These are phyloP conservation scores for Phytophthora colocasiae DNA, from an alignment of 352 stramenopile species.

Conservation along the genomic window DNA sequence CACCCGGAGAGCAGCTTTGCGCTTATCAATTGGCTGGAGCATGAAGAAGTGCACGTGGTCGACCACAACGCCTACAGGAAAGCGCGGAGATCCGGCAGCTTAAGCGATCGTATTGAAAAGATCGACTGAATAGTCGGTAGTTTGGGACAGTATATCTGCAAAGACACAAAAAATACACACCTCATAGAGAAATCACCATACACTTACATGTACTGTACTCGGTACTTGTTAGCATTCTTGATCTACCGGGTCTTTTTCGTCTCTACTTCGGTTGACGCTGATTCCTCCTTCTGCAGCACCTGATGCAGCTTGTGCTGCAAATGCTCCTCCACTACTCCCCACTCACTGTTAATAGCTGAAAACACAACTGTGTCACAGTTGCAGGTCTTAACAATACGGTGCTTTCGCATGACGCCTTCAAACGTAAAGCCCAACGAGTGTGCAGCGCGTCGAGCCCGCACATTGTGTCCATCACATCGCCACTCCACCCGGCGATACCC, in stretches of 20 bases:
- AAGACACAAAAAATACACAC: conserved; percentile 10
- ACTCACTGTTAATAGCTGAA: conserved; percentile 89
- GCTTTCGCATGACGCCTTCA: conserved; percentile 90
- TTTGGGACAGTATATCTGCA: conserved; percentile 1
- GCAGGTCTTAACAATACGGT: conserved; percentile 84
- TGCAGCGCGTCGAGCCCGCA: conserved; percentile 76
- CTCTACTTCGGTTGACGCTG: conserved; percentile 4
- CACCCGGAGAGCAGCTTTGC: conserved; percentile 67
- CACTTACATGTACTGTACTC: background rate
- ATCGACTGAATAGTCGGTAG: conserved; percentile 19
- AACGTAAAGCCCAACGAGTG: conserved; percentile 88
- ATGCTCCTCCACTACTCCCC: conserved; percentile 72
- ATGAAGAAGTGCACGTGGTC: conserved; percentile 83
- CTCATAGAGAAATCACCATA: conserved; percentile 31
- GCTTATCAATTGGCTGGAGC: conserved; percentile 84
- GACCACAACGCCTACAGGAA: conserved; percentile 83
- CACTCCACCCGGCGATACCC: conserved; percentile 90
- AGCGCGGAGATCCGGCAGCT: conserved; percentile 64
- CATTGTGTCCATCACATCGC: conserved; percentile 88
- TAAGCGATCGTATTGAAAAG: conserved; percentile 35
- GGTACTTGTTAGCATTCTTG: background rate
- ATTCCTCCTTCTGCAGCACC: conserved; percentile 28
- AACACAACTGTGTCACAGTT: conserved; percentile 90
- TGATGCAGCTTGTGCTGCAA: conserved; percentile 52
- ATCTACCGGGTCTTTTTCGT: conserved; percentile 52